phyloP scores from a whole-genome alignment of 345 rosid species.

The Geranium rotundifolium region DNA sequence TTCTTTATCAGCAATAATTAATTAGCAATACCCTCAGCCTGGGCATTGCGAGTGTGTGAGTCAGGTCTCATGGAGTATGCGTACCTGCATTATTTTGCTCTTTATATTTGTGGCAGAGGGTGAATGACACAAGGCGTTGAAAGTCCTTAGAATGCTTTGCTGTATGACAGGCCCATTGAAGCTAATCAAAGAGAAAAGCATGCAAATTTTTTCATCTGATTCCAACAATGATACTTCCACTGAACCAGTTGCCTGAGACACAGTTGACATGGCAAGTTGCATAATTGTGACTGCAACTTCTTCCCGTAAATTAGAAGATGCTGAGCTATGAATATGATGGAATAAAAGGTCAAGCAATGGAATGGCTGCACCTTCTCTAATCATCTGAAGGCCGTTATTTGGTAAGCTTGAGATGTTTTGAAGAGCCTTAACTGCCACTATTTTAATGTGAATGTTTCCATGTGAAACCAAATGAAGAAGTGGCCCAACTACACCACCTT shows the following conservation, averaged over 20 bases:
- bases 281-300: slow-evolving; percentile 38
- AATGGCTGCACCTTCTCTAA: slow-evolving; percentile 42
- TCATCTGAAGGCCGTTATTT: slow-evolving; percentile 45
- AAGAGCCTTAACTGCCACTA: slow-evolving; percentile 40
- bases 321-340: slow-evolving; percentile 23
- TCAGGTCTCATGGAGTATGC: not conserved
- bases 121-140: slow-evolving; percentile 47
- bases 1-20: too few species aligned
- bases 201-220: slow-evolving; percentile 40
- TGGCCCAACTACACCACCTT: slow-evolving; percentile 39
- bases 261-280: slow-evolving; percentile 50
- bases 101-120: slow-evolving; percentile 34
- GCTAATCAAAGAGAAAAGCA: slow-evolving; percentile 41
- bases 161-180: slow-evolving; percentile 41
- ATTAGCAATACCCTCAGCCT: too few species aligned
- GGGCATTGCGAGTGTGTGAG: not conserved
- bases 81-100: slow-evolving; percentile 42
- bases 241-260: slow-evolving; percentile 26
- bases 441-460: slow-evolving; percentile 25
- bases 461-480: slow-evolving; percentile 38
- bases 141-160: slow-evolving; percentile 40
- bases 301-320: slow-evolving; percentile 36
- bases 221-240: slow-evolving; percentile 33
- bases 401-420: slow-evolving; percentile 42
- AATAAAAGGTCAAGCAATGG: slow-evolving; percentile 42